Conservation (phyloP, 2,329 filamentous ascomycete genomes). For the Pseudohalonectria lignicola region DNA sequence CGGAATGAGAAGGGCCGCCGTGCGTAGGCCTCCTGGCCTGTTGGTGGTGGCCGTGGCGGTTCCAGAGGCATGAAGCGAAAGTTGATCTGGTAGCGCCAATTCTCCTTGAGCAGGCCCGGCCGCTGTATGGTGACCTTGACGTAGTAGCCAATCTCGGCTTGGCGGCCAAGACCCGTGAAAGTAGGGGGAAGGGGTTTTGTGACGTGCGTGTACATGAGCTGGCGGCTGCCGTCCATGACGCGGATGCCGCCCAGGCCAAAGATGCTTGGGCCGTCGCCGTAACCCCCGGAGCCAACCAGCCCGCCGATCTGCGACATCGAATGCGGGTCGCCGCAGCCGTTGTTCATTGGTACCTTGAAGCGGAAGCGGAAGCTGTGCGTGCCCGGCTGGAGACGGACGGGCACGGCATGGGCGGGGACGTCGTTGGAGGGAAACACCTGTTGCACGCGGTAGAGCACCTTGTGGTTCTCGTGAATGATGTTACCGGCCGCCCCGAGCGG, state of each 20-base stretch:
- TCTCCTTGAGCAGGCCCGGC: slow-evolving; percentile 84
- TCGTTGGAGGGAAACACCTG: slow-evolving; percentile 59
- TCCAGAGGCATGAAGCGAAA: slow-evolving; percentile 92
- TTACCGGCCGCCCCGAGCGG: slow-evolving; percentile 17
- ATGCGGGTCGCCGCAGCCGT: slow-evolving; percentile 48
- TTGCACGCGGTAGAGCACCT: slow-evolving; percentile 64
- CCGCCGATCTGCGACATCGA: slow-evolving; percentile 43
- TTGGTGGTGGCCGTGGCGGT: slow-evolving; percentile 58
- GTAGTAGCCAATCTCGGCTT: slow-evolving; percentile 88
- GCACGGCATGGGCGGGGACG: slow-evolving; percentile 25
- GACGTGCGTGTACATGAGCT: slow-evolving; percentile 58
- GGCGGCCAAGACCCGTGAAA: slow-evolving; percentile 71
- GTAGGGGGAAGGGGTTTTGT: slow-evolving; percentile 83
- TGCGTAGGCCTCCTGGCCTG: slow-evolving; percentile 74
- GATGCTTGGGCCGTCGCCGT: slow-evolving; percentile 29
- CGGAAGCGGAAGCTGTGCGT: slow-evolving; percentile 67
- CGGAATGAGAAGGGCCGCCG: slow-evolving; percentile 54
- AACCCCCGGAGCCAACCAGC: slow-evolving; percentile 41
- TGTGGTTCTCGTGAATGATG: slow-evolving; percentile 48
- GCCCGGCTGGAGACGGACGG: slow-evolving; percentile 50
- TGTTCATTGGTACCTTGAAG: slow-evolving; percentile 72
- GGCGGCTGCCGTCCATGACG: slow-evolving; percentile 52
- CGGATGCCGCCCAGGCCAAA: slow-evolving; percentile 42
- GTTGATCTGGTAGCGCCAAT: slow-evolving; percentile 56
- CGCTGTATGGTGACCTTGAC: slow-evolving; percentile 90